A percentile compares a stretch with the other conserved stretches of the same genome.
These are phyloP conservation scores for Lizanozyma gosingica DNA, from an alignment of 1,139 yeast genomes.

Conservation along the genomic window DNA sequence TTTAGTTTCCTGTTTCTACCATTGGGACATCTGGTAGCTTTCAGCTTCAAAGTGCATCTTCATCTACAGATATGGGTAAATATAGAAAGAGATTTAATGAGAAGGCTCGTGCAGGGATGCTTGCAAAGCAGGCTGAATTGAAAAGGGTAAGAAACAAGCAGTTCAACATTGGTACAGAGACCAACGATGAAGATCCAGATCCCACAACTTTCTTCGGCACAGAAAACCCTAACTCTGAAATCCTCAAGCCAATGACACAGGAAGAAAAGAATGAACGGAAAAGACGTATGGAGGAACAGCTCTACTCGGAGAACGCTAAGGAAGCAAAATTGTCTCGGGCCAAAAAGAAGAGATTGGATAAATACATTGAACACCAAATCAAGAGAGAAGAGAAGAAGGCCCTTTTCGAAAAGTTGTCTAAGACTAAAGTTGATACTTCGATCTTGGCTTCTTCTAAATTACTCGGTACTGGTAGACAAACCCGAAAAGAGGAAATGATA, in stretches of 20 bases:
- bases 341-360: constrained; percentile 70
- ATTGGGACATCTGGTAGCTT: too few species aligned
- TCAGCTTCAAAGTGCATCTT: too few species aligned
- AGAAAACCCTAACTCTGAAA: constrained; percentile 52
- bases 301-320: constrained; percentile 45
- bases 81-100: constrained; percentile 76
- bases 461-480: constrained; percentile 69
- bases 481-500: constrained; percentile 58
- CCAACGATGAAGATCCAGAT: constrained; percentile 14
- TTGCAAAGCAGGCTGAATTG: constrained; percentile 68
- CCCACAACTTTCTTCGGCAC: constrained; percentile 4
- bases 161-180: constrained; percentile 41
- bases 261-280: constrained; percentile 59
- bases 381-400: constrained; percentile 83
- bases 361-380: constrained; percentile 79
- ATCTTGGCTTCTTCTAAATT: constrained; percentile 62
- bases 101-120: constrained; percentile 79
- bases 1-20: too few species aligned
- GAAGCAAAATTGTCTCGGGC: constrained; percentile 62
- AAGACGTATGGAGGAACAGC: constrained; percentile 50
- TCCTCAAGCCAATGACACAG: constrained; percentile 30
- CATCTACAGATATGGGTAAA: constrained; percentile 57
- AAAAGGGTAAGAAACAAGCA: constrained; percentile 63
- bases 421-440: constrained; percentile 66
- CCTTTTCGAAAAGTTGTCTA: constrained; percentile 62